These are phyloP conservation scores for Naganishia albida DNA, from an alignment of 1,284 basidiomycete genomes.

Conservation along the genomic window DNA sequence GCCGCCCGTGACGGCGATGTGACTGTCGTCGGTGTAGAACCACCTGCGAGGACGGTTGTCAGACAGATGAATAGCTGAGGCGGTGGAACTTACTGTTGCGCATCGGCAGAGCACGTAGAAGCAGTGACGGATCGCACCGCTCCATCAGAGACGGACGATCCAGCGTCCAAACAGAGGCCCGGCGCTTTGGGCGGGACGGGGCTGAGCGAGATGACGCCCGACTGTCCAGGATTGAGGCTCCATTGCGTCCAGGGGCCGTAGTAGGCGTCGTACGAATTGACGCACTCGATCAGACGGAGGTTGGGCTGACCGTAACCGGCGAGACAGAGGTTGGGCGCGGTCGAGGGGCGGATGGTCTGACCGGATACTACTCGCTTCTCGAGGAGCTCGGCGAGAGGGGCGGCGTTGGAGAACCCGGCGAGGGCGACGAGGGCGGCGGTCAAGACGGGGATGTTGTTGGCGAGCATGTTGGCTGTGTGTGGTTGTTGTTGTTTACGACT, in stretches of 20 bases:
- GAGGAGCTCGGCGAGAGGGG: conserved; percentile 5
- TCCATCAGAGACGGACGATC: conserved; percentile 2
- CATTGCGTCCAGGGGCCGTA: conserved; percentile 23
- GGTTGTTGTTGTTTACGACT: no score
- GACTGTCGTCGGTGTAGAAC: conserved; percentile 29
- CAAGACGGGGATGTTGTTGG: conserved; percentile 28
- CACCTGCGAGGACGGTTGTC: neutral
- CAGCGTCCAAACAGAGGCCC: conserved; percentile 7
- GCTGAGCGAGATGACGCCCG: neutral
- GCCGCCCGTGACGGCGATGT: conserved; percentile 31
- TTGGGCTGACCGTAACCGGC: conserved; percentile 21
- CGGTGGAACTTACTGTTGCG: conserved; percentile 10
- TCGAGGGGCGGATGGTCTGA: conserved; percentile 22
- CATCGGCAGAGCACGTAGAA: conserved; percentile 9
- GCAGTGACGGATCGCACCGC: neutral
- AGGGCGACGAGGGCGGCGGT: conserved; percentile 22
- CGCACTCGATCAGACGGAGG: conserved; percentile 18
- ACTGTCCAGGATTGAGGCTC: conserved; percentile 17
- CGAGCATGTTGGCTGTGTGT: conserved; percentile 20
- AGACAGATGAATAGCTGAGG: neutral
- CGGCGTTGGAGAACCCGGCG: conserved; percentile 5
- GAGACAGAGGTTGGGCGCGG: conserved; percentile 25
- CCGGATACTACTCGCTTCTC: conserved; percentile 14
- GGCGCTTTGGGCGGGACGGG: conserved; percentile 18
- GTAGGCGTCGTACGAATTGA: conserved; percentile 18